Percentiles rank a stretch among this genome's conserved stretches.
Evolutionary conservation across 2,329 filamentous ascomycete genomes (phyloP).

Genomic region (Venturia asperata): DNA sequence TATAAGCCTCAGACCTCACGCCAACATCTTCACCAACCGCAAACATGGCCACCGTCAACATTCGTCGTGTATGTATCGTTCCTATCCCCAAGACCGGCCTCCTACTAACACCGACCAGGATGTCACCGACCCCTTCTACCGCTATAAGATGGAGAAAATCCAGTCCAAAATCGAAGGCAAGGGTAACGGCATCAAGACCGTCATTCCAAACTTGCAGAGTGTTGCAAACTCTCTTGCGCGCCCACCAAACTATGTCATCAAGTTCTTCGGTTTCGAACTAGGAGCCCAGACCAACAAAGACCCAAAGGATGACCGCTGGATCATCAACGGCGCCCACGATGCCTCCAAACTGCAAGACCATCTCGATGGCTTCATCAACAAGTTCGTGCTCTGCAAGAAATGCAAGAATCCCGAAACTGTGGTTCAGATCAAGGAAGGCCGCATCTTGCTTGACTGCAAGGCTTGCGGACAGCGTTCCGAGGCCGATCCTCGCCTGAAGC

Average conservation of each 20-base stretch:
- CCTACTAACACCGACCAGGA: constrained; percentile 40
- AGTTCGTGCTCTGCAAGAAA: constrained; percentile 98
- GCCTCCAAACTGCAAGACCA: constrained; percentile 94
- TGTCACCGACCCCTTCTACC: constrained; percentile 98
- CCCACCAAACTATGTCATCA: constrained; percentile 92
- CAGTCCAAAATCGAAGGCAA: constrained; percentile 99
- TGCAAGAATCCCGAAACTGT: constrained; percentile 99
- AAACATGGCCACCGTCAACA: constrained; percentile 96
- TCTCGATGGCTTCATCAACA: constrained; percentile 95
- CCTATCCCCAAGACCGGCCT: background rate
- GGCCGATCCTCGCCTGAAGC: constrained; percentile 88
- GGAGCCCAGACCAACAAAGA: constrained; percentile 98
- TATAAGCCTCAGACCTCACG: constrained; percentile 29
- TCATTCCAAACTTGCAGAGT: constrained; percentile 93
- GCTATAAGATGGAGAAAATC: constrained; percentile 99
- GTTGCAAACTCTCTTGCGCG: constrained; percentile 88
- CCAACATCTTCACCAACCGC: constrained; percentile 35
- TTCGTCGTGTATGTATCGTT: constrained; percentile 48
- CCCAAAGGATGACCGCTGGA: constrained; percentile 96
- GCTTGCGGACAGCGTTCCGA: constrained; percentile 90
- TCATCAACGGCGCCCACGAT: constrained; percentile 98
- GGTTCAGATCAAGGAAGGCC: constrained; percentile 86
- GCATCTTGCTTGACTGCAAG: constrained; percentile 94
- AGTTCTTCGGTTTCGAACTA: constrained; percentile 98
- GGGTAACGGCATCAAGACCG: constrained; percentile 98